Evolutionary conservation across 768 basidiomycete genomes (phyloP).

Genomic region (Kwoniella newhampshirensis): DNA sequence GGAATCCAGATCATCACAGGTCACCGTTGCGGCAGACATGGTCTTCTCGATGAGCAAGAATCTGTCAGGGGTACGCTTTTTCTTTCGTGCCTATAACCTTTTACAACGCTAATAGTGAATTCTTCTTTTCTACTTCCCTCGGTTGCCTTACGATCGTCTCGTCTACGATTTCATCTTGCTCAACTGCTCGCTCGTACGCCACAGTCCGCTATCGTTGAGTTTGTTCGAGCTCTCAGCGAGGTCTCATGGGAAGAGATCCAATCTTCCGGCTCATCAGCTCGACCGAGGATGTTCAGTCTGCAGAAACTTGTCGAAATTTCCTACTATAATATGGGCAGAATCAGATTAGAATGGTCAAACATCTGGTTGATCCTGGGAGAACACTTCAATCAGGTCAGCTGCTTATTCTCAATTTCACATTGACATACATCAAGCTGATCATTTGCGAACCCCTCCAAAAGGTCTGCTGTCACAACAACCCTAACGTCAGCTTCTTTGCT

Average conservation of each 20-base stretch:
- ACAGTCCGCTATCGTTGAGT: slow-evolving; percentile 94
- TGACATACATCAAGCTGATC: not conserved
- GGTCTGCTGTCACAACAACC: slow-evolving; percentile 98
- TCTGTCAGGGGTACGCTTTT: slow-evolving; percentile 76
- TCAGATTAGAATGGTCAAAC: slow-evolving; percentile 96
- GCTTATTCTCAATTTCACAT: not conserved
- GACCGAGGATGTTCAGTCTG: slow-evolving; percentile 91
- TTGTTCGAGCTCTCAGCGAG: slow-evolving; percentile 90
- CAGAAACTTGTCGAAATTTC: slow-evolving; percentile 99
- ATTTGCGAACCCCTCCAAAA: slow-evolving; percentile 49
- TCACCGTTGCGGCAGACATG: slow-evolving; percentile 98
- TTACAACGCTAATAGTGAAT: not conserved
- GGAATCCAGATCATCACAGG: slow-evolving; percentile 94
- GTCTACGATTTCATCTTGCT: no score
- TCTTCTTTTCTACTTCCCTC: no score
- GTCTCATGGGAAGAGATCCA: slow-evolving; percentile 99
- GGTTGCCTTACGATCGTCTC: no score
- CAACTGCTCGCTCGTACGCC: slow-evolving; percentile 1
- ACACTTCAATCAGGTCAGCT: slow-evolving; percentile 89
- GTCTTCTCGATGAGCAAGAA: slow-evolving; percentile 95
- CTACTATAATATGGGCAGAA: slow-evolving; percentile 98
- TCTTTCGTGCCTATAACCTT: no score
- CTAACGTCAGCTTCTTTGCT: slow-evolving; percentile 93
- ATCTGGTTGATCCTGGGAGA: slow-evolving; percentile 97
- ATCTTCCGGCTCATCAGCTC: slow-evolving; percentile 88